Evolutionary conservation across 257 asterid genomes (phyloP), one percentile per base, ranked within the genome.

Genomic region (Plantago elongata): DNA sequence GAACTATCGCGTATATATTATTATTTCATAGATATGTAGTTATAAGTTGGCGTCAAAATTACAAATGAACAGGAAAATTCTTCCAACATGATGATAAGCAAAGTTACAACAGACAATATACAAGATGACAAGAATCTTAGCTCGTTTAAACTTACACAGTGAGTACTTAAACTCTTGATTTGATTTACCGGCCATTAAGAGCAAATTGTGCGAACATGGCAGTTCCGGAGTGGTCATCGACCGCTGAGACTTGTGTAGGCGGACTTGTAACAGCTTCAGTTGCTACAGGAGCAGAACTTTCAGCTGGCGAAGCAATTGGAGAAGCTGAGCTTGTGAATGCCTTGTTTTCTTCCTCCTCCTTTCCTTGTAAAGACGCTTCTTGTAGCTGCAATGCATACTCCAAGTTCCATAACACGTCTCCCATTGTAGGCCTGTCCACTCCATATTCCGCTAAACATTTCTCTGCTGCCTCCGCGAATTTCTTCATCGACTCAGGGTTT

Each of bases 401-500:
- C 56, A 89, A 61, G 56, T 89, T 87, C 97, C 99, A 93, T 69
- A 93, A 29, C 29, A 93, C 96, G 30, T 89, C 99, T 7, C 99
- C 97, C 99, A 93, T 93, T 0, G 85, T 81, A 0, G 99, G 99
- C 73, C 99, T 64, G 18, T 93, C 99, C 3, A 83, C 83, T 0
- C 97, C 96, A n/a, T 85, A 85, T 64, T 93, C 99, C 0, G 94
- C 80, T 74, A 93, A 73, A 40, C 99, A 93, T 57, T 93, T 93
- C 78, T 93, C 97, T 0, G 97, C 88, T 0, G 97, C 97, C 76
- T 89, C 96, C 0, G 78, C 84, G 11, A 87, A 87, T 54, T 89
- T 89, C 71, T 66, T 79, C 94, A 89, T 66, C 0, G 97, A 93
- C 47, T 89, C 96, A 0, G 75, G 85, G 59, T 76, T 85, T 65